Percentiles rank a stretch among this genome's conserved stretches.
These are phyloP conservation scores for Cladosporium sp. DNA, from an alignment of 2,329 filamentous ascomycete species.

Conservation along the genomic window DNA sequence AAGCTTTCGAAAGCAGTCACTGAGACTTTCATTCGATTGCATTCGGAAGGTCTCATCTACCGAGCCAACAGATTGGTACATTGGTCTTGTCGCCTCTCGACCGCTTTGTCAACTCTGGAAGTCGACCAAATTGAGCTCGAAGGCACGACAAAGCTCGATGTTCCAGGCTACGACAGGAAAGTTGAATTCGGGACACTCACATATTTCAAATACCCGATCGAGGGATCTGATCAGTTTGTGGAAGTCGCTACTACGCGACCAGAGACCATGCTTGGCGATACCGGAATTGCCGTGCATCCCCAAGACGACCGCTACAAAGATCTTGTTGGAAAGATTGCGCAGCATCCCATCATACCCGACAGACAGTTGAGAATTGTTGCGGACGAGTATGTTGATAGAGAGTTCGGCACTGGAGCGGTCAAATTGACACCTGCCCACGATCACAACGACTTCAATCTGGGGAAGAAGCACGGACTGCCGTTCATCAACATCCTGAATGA, in stretches of 20 bases:
- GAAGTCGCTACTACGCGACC: slow-evolving; percentile 91
- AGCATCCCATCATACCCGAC: slow-evolving; percentile 75
- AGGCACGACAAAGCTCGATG: slow-evolving; percentile 79
- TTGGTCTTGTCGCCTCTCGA: slow-evolving; percentile 79
- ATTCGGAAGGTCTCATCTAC: slow-evolving; percentile 93
- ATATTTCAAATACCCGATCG: slow-evolving; percentile 87
- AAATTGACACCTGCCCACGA: slow-evolving; percentile 97
- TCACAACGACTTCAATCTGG: slow-evolving; percentile 78
- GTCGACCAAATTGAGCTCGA: slow-evolving; percentile 85
- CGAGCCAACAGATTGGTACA: slow-evolving; percentile 88
- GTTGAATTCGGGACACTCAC: slow-evolving; percentile 88
- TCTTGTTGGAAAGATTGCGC: slow-evolving; percentile 79
- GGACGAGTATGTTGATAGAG: slow-evolving; percentile 83
- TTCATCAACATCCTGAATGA: slow-evolving; percentile 96
- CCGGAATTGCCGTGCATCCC: slow-evolving; percentile 87
- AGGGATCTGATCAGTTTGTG: slow-evolving; percentile 74
- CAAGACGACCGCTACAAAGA: slow-evolving; percentile 81
- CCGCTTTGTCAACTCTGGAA: slow-evolving; percentile 85
- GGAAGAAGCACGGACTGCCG: slow-evolving; percentile 60
- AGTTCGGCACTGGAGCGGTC: slow-evolving; percentile 94
- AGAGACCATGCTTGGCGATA: slow-evolving; percentile 93
- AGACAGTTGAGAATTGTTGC: slow-evolving; percentile 79
- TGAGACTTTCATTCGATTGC: slow-evolving; percentile 82
- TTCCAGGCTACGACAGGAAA: slow-evolving; percentile 92
- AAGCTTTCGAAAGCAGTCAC: slow-evolving; percentile 78